phyloP scores from a whole-genome alignment of 2,329 filamentous ascomycete species.

The Fonsecaea pedrosoi region DNA sequence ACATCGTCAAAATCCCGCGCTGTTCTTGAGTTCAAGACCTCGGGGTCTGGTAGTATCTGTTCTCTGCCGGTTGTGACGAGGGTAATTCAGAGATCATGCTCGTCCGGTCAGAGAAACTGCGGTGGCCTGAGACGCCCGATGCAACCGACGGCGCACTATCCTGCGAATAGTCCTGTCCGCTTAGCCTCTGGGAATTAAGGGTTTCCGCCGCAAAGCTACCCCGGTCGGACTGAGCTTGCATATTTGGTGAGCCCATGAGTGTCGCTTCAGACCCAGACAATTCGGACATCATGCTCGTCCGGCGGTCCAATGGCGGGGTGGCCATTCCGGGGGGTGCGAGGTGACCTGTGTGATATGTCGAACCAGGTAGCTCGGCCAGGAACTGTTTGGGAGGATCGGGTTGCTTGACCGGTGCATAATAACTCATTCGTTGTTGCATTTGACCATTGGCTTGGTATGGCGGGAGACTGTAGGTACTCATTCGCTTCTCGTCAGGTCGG shows the following conservation, averaged over 20 bases:
- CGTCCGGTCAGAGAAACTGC: conserved; percentile 24
- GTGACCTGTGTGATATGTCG: conserved; percentile 28
- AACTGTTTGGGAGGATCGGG: conserved; percentile 31
- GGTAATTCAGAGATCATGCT: conserved; percentile 32
- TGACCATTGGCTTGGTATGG: conserved; percentile 23
- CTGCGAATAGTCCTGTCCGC: conserved; percentile 8
- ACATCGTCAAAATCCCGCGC: conserved; percentile 1
- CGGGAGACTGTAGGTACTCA: conserved; percentile 21
- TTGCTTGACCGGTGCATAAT: conserved; percentile 27
- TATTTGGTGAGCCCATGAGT: conserved; percentile 27
- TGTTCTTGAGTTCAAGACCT: background rate
- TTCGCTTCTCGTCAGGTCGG: conserved; percentile 31
- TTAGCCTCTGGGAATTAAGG: conserved; percentile 14
- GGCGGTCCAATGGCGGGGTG: conserved; percentile 13
- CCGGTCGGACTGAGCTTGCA: conserved; percentile 26
- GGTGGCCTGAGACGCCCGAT: conserved; percentile 11
- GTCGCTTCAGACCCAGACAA: conserved; percentile 29
- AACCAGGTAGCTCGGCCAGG: conserved; percentile 36
- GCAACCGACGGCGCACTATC: conserved; percentile 18
- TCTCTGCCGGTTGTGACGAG: conserved; percentile 14
- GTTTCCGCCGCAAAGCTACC: conserved; percentile 23
- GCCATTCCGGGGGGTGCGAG: conserved; percentile 7
- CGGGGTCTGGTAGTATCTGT: background rate
- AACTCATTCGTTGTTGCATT: conserved; percentile 24
- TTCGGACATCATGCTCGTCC: conserved; percentile 35